Evolutionary conservation across 495 filamentous ascomycete species (phyloP).

Genomic region (Evernia prunastri): DNA sequence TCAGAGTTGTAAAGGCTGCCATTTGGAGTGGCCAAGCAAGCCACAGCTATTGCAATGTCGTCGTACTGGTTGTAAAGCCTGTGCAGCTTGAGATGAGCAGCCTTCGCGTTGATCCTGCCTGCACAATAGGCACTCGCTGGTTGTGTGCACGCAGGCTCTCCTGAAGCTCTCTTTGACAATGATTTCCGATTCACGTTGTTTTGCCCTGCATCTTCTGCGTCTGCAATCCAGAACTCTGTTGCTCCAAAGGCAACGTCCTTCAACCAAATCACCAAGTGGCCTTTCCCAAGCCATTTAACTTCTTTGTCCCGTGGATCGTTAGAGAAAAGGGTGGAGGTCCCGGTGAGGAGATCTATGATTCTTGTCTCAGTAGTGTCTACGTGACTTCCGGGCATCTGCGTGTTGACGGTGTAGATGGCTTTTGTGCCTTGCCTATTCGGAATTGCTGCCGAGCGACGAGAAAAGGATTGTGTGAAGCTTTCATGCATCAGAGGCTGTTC

Average conservation of each 20-base stretch:
- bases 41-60: slow-evolving; percentile 61
- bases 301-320: slow-evolving; percentile 56
- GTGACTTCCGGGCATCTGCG: slow-evolving; percentile 75
- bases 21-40: slow-evolving; percentile 50
- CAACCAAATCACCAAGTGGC: slow-evolving; percentile 58
- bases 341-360: slow-evolving; percentile 61
- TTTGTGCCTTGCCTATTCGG: slow-evolving; percentile 65
- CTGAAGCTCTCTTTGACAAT: neutral
- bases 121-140: slow-evolving; percentile 36
- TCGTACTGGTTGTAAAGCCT: slow-evolving; percentile 52
- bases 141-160: neutral
- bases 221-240: slow-evolving; percentile 54
- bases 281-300: slow-evolving; percentile 65
- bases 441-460: slow-evolving; percentile 65
- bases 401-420: slow-evolving; percentile 64
- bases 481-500: neutral
- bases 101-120: slow-evolving; percentile 43
- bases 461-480: slow-evolving; percentile 68
- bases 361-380: slow-evolving; percentile 64
- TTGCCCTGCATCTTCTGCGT: slow-evolving; percentile 46
- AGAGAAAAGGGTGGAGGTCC: slow-evolving; percentile 58
- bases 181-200: slow-evolving; percentile 34
- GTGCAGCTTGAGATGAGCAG: slow-evolving; percentile 65
- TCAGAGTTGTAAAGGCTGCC: slow-evolving; percentile 51
- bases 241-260: slow-evolving; percentile 55